A percentile compares a stretch with the other conserved stretches of the same genome.
Evolutionary conservation across 2,329 filamentous ascomycete species (phyloP).

Genomic region (Sarocladiaceae sp.): DNA sequence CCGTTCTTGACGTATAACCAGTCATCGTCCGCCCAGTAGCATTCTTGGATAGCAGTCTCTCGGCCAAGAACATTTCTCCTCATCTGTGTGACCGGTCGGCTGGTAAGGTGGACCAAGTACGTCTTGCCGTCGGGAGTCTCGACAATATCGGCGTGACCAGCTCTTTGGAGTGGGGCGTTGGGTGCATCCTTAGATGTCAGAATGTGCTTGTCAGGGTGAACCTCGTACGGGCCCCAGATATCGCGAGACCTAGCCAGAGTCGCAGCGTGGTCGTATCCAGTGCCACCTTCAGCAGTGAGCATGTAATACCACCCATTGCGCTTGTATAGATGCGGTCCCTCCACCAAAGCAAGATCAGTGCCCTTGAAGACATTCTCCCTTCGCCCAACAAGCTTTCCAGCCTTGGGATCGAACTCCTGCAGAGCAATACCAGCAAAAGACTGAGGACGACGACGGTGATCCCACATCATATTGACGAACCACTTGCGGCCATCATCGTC

Average conservation of each 20-base stretch:
- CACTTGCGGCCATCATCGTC: slow-evolving; percentile 52
- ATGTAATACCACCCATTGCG: slow-evolving; percentile 57
- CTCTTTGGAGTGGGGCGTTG: slow-evolving; percentile 44
- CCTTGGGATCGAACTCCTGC: slow-evolving; percentile 51
- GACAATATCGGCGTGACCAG: slow-evolving; percentile 51
- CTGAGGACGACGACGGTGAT: slow-evolving; percentile 44
- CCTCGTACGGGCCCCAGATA: slow-evolving; percentile 59
- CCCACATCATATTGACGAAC: slow-evolving; percentile 54
- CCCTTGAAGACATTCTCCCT: slow-evolving; percentile 52
- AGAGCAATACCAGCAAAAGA: slow-evolving; percentile 53
- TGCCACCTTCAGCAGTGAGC: slow-evolving; percentile 56
- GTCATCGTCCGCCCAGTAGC: slow-evolving; percentile 53
- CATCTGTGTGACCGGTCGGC: slow-evolving; percentile 46
- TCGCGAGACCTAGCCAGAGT: slow-evolving; percentile 50
- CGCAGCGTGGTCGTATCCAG: slow-evolving; percentile 56
- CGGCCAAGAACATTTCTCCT: slow-evolving; percentile 50
- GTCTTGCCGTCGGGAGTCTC: slow-evolving; percentile 49
- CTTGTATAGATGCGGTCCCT: slow-evolving; percentile 57
- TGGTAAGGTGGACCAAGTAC: slow-evolving; percentile 49
- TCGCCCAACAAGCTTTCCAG: slow-evolving; percentile 49
- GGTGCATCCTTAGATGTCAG: slow-evolving; percentile 49
- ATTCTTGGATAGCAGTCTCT: slow-evolving; percentile 56
- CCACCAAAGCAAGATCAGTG: slow-evolving; percentile 49
- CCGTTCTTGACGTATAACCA: slow-evolving; percentile 61
- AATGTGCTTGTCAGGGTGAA: slow-evolving; percentile 54